Conservation (phyloP, 2,329 filamentous ascomycete genomes). For the Coniella vitis region DNA sequence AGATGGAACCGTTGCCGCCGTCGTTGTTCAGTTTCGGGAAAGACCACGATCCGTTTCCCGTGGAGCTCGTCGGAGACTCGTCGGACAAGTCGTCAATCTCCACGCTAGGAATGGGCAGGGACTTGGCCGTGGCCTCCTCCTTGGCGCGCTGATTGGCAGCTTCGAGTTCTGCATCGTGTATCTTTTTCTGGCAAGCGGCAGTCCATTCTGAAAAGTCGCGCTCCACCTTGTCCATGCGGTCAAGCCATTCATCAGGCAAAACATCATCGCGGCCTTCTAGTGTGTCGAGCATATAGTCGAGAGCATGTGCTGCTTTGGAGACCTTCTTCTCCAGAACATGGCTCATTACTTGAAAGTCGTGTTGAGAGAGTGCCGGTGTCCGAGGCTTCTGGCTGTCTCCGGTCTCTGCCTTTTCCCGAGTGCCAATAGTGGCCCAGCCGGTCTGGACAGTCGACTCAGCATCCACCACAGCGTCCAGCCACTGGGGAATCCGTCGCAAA, state of each 20-base stretch:
- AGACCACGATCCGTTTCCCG: neutral
- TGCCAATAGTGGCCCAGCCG: constrained; percentile 56
- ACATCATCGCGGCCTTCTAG: constrained; percentile 80
- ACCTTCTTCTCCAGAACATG: constrained; percentile 62
- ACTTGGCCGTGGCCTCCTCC: neutral
- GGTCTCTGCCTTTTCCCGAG: constrained; percentile 15
- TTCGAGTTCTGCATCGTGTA: constrained; percentile 59
- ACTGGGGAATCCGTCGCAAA: constrained; percentile 63
- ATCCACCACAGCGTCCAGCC: constrained; percentile 60
- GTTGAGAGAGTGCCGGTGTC: constrained; percentile 29
- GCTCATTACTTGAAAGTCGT: constrained; percentile 53
- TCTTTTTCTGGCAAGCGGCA: constrained; percentile 64
- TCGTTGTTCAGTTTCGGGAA: neutral
- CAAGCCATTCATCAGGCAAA: constrained; percentile 80
- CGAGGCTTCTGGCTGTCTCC: constrained; percentile 18
- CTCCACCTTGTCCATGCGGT: constrained; percentile 76
- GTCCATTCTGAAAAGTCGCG: constrained; percentile 74
- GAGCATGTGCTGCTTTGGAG: constrained; percentile 57
- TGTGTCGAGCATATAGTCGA: constrained; percentile 82
- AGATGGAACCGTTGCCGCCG: neutral
- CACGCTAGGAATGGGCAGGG: constrained; percentile 1
- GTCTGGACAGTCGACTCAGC: constrained; percentile 58
- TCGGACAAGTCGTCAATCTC: neutral
- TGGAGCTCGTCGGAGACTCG: constrained; percentile 4
- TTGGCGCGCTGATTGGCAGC: constrained; percentile 1